Conservation (phyloP, 1,284 basidiomycete genomes). For the Inonotus obliquus region DNA sequence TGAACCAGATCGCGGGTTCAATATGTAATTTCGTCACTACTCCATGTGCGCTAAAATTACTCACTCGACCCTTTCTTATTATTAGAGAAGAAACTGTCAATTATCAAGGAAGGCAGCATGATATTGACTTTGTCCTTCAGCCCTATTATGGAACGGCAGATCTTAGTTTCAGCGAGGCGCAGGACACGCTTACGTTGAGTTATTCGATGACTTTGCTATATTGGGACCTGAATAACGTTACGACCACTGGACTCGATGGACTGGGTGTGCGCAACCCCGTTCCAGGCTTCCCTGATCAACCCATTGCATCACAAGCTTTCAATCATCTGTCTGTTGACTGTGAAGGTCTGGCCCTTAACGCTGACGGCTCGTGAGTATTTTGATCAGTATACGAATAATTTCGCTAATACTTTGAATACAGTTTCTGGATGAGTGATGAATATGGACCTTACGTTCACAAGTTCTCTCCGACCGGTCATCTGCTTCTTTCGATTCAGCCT, state of each 20-base stretch:
- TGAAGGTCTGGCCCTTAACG: conserved; percentile 56
- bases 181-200: conserved; percentile 47
- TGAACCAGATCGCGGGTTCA: conserved; percentile 47
- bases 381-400: conserved; percentile 9
- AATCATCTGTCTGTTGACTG: conserved; percentile 52
- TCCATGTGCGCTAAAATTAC: not conserved
- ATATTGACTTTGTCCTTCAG: conserved; percentile 52
- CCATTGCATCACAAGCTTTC: conserved; percentile 41
- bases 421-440: conserved; percentile 62
- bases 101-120: conserved; percentile 55
- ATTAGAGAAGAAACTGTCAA: conserved; percentile 48
- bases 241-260: conserved; percentile 63
- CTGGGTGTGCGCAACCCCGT: conserved; percentile 39
- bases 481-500: conserved; percentile 57
- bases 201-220: conserved; percentile 55
- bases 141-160: conserved; percentile 48
- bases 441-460: conserved; percentile 69
- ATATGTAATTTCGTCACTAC: conserved; percentile 28
- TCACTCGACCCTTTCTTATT: not conserved
- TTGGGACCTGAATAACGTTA: conserved; percentile 43
- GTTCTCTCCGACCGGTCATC: conserved; percentile 39
- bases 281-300: conserved; percentile 36
- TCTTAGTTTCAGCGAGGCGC: conserved; percentile 46
- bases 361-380: conserved; percentile 50
- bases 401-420: conserved; percentile 21